Evolutionary conservation across 768 basidiomycete genomes (phyloP), one percentile per base, ranked within the genome.

Genomic region (Pulveroboletus sp.): DNA sequence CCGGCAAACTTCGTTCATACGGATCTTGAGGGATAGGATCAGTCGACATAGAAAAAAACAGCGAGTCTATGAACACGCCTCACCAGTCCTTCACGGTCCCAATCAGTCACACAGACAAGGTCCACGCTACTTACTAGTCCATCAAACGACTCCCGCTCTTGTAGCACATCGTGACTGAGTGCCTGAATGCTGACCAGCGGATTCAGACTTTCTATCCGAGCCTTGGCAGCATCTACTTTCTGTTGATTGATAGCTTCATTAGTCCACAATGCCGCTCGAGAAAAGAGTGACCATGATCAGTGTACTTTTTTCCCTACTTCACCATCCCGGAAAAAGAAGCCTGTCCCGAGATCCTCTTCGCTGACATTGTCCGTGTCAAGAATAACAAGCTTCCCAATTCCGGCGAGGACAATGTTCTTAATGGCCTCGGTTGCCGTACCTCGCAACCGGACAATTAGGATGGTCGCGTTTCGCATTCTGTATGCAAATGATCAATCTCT

Each of bases 401-500:
- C 96, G 9, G 96, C 90, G 41, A 99, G 79, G 15, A 98, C 95
- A 64, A 99, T 88, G 65, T 99, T 99, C 72, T 98, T 99, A 69
- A 97, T 88, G 14, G 86, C 81, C 67, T 99, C 96, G 7, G 93
- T 92, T 36, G 96, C 93, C 35, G 88, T 79, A 3, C 93, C 91
- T 39, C 80, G 78, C 37, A 96, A 75, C 33, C 80, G 81, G 17
- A 93, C 72, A 32, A 97, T 77, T 24, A 95, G 73, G 59, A 97
- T 89, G 3, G 92, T 89, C 18, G 92, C 93, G 66, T 89, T 93
- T 59, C 92, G 81, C 92, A 95, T 96, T 66, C 93, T 96, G 66
- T 46, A 50, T 33, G 8, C 21, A 38, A 28, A 47, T 12, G 9
- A 54, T 62, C 45, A 54, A 47, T 38, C 40, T 53, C 41, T 21